A percentile compares a stretch with the other conserved stretches of the same genome.
Evolutionary conservation across 2,329 filamentous ascomycete genomes (phyloP).

Genomic region (Pseudocercospora crystallina): DNA sequence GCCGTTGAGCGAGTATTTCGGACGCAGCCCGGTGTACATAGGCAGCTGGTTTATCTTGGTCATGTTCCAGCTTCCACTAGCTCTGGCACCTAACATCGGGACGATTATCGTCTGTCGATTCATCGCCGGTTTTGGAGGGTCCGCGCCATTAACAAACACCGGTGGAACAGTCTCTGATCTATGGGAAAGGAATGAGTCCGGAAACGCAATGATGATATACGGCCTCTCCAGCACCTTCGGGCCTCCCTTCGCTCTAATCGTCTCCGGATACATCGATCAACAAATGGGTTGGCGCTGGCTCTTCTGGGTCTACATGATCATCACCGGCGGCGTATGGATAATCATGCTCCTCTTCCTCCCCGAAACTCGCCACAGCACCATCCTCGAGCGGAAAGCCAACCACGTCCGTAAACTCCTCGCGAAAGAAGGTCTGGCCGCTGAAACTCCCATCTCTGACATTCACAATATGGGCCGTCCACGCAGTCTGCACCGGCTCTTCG

Average conservation of each 20-base stretch:
- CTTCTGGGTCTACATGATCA: conserved; percentile 31
- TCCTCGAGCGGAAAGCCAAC: conserved; percentile 56
- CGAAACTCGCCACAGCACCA: conserved; percentile 33
- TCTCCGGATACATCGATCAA: conserved; percentile 37
- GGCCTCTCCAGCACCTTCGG: conserved; percentile 39
- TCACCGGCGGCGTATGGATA: conserved; percentile 24
- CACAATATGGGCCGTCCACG: conserved; percentile 25
- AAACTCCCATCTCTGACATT: conserved; percentile 27
- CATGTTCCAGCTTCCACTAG: conserved; percentile 32
- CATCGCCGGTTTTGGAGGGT: too few species aligned
- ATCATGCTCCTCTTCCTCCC: conserved; percentile 30
- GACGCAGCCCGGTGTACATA: conserved; percentile 30
- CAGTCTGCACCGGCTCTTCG: conserved; percentile 41
- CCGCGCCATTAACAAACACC: conserved; percentile 41
- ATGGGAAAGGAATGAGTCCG: conserved; percentile 48
- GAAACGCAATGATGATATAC: conserved; percentile 44
- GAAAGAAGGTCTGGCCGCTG: conserved; percentile 6
- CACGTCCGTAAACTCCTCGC: conserved; percentile 58
- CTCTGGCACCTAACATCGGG: conserved; percentile 27
- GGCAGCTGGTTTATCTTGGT: conserved; percentile 31
- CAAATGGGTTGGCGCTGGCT: conserved; percentile 23
- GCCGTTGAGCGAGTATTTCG: conserved; percentile 38
- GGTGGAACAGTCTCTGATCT: conserved; percentile 45
- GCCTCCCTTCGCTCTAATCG: conserved; percentile 36
- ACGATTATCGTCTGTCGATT: conserved; percentile 30